Conservation (phyloP, 2,329 filamentous ascomycete species). For the Pyricularia sp. region DNA sequence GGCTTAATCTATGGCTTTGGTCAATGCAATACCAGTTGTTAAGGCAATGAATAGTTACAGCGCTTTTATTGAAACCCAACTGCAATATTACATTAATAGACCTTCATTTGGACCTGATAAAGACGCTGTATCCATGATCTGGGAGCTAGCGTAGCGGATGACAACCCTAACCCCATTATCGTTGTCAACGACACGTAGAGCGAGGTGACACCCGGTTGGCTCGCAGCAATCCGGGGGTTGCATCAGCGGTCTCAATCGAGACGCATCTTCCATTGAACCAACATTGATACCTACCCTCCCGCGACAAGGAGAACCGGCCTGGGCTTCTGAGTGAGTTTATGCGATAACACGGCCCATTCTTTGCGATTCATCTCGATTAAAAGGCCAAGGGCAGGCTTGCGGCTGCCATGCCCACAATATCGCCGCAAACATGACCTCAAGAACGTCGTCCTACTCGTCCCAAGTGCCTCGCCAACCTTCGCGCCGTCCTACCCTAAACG, state of each 20-base stretch:
- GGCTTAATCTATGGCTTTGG: background rate
- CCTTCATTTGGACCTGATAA: background rate
- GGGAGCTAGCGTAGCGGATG: background rate
- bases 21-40: background rate
- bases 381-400: background rate
- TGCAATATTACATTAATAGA: background rate
- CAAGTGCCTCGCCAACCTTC: conserved; percentile 7
- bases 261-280: background rate
- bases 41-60: background rate
- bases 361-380: background rate
- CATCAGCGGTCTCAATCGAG: background rate
- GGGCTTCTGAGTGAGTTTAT: background rate
- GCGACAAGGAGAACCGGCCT: background rate
- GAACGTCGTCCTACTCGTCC: conserved; percentile 7
- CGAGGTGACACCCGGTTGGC: background rate
- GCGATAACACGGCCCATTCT: background rate
- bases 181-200: background rate
- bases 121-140: background rate
- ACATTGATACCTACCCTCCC: background rate
- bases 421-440: conserved; percentile 6
- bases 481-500: conserved; percentile 49
- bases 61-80: background rate
- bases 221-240: background rate
- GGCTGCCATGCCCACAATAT: background rate
- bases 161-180: background rate